These are phyloP conservation scores for Beauveria caledonica DNA, from an alignment of 2,329 filamentous ascomycete genomes.

Conservation along the genomic window DNA sequence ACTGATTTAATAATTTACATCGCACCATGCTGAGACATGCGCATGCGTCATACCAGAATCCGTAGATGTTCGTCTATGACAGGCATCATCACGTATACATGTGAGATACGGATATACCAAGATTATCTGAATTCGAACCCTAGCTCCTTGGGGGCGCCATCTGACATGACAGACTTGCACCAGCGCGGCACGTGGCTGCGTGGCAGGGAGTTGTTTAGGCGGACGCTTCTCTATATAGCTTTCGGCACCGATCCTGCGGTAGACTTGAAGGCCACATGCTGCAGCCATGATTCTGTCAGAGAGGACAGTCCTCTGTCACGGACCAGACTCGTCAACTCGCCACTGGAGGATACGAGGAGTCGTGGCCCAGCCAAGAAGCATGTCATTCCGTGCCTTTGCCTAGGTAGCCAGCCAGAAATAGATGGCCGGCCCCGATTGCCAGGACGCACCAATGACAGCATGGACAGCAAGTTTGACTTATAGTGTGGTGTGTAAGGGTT, in stretches of 20 bases:
- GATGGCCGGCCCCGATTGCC: neutral
- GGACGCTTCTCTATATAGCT: neutral
- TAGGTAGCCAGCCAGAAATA: neutral
- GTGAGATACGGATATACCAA: no score
- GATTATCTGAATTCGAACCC: neutral
- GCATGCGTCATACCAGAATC: no score
- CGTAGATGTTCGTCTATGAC: neutral
- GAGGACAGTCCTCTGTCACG: neutral
- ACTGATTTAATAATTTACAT: no score
- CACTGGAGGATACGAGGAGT: neutral
- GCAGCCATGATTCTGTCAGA: neutral
- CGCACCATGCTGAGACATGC: no score
- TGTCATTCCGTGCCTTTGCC: neutral
- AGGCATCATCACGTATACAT: neutral
- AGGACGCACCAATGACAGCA: neutral
- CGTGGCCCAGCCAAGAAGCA: neutral
- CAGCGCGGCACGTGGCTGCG: no score
- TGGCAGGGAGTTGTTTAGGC: no score
- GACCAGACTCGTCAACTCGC: neutral
- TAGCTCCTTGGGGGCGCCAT: neutral
- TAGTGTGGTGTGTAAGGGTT: neutral
- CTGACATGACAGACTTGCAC: no score
- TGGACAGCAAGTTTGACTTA: neutral
- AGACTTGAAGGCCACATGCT: no score
- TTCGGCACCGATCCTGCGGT: no score